These are phyloP conservation scores for Lachancea waltii DNA, from an alignment of 805 yeast species.

Conservation along the genomic window DNA sequence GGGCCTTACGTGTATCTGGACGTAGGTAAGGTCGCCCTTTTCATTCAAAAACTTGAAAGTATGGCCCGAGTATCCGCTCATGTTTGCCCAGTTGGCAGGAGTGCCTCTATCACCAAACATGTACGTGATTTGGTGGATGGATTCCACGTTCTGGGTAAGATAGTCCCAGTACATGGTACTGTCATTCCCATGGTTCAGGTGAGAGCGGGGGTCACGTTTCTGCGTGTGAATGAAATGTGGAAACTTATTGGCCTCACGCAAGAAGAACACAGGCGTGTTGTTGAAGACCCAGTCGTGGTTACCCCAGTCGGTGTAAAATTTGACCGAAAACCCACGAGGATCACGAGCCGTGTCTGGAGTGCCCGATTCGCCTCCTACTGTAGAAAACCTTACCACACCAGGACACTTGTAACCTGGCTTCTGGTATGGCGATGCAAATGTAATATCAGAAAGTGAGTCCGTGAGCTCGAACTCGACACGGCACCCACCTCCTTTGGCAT, in stretches of 20 bases:
- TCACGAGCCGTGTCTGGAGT: constrained; percentile 62
- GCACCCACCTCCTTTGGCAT: constrained; percentile 63
- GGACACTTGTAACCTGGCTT: constrained; percentile 38
- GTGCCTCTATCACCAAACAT: constrained; percentile 57
- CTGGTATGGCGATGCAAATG: constrained; percentile 39
- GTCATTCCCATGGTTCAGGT: constrained; percentile 39
- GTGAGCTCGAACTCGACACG: constrained; percentile 54
- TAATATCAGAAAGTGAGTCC: constrained; percentile 48
- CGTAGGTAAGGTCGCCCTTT: constrained; percentile 46
- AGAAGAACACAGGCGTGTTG: constrained; percentile 63
- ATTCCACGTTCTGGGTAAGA: constrained; percentile 47
- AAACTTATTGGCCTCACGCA: constrained; percentile 59
- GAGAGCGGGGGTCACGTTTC: constrained; percentile 54
- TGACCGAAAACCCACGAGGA: constrained; percentile 65
- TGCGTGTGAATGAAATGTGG: constrained; percentile 63
- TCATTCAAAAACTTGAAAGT: constrained; percentile 51
- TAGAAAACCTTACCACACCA: constrained; percentile 52
- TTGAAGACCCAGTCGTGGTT: constrained; percentile 67
- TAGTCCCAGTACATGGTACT: constrained; percentile 54
- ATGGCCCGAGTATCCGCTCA: constrained; percentile 63
- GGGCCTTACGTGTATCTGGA: constrained; percentile 47
- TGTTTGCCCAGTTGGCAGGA: constrained; percentile 46
- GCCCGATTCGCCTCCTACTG: constrained; percentile 66
- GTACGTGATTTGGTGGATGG: constrained; percentile 50
- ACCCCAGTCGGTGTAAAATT: constrained; percentile 63